phyloP scores from a whole-genome alignment of 257 asterid species.

The Linderniella brevidens region DNA sequence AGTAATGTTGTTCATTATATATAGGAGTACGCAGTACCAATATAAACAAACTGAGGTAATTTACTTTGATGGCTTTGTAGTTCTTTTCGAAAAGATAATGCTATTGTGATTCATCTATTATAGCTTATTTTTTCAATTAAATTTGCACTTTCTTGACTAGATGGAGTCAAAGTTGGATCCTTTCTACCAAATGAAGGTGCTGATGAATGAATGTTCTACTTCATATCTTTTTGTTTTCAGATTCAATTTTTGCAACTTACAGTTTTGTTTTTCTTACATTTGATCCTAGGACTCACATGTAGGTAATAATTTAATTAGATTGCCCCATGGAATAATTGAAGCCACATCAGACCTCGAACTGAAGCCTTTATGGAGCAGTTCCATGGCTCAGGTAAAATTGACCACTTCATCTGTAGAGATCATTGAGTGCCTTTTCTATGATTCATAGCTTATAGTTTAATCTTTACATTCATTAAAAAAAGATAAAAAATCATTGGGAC shows the following conservation, averaged over 20 bases:
- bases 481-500: slow-evolving; percentile 2
- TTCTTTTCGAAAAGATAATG: background rate
- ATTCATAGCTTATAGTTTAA: slow-evolving; percentile 20
- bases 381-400: slow-evolving; percentile 31
- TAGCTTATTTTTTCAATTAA: background rate
- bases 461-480: too few species aligned
- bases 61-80: background rate
- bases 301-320: slow-evolving; percentile 25
- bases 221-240: too few species aligned
- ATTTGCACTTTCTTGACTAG: too few species aligned
- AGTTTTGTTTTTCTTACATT: background rate
- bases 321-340: slow-evolving; percentile 76
- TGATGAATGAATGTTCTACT: too few species aligned
- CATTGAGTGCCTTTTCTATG: too few species aligned
- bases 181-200: too few species aligned
- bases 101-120: slow-evolving; percentile 5
- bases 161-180: too few species aligned
- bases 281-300: slow-evolving; percentile 28
- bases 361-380: slow-evolving; percentile 63
- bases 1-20: slow-evolving; percentile 58
- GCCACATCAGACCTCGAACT: slow-evolving; percentile 72
- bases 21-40: slow-evolving; percentile 71
- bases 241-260: background rate
- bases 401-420: too few species aligned
- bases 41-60: slow-evolving; percentile 67